Evolutionary conservation across 345 rosid genomes (phyloP), one percentile per base, ranked within the genome.

Genomic region (Melastoma malabathricum): DNA sequence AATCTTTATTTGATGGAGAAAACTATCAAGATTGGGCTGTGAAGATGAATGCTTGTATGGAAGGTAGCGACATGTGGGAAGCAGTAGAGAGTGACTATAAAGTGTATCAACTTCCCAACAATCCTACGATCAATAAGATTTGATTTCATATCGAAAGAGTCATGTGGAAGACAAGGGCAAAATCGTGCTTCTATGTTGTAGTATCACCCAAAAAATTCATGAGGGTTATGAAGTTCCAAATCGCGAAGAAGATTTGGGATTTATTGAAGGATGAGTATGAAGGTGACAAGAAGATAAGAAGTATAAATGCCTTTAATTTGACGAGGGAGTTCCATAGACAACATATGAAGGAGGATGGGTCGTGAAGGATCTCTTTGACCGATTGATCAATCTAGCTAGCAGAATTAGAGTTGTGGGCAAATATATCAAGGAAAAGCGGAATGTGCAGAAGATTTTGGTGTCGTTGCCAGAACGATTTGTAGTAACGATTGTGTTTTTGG

Each of bases 31-130:
- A 25, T 1, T 49, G 52, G 52, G 29, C 15, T 9, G 10, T 43
- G 0, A 55, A 34, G 34, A 55, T 55, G 58, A 44, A 18, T 10
- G 47, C 49, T 18, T 55, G 19, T 25, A 43, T 55, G 31, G 18
- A n/a, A 31, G 48, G 49, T 18, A 16, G 10, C 13, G 51, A 47
- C 15, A n/a, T 56, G 19, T 56, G 51, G 51, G 14, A 56, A 13
- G 17, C 43, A n/a, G 22, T 56, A 41, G 51, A 56, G n/a, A 19
- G 16, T 1, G 51, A 56, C 6, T 44, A 19, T 13, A 3, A 23
- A 15, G 10, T 31, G 6, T 1, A 19, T n/a, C 20, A 13, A 12
- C 22, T 56, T 2, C 43, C 4, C 0, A 7, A 22, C 1, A 56
- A 56, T 16, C 59, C 51, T 0, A 56, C 51, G 5, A 3, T 56